A percentile compares a stretch with the other conserved stretches of the same genome.
Evolutionary conservation across 148 eudicot species (phyloP).

Genomic region (Persicaria tinctoria): DNA sequence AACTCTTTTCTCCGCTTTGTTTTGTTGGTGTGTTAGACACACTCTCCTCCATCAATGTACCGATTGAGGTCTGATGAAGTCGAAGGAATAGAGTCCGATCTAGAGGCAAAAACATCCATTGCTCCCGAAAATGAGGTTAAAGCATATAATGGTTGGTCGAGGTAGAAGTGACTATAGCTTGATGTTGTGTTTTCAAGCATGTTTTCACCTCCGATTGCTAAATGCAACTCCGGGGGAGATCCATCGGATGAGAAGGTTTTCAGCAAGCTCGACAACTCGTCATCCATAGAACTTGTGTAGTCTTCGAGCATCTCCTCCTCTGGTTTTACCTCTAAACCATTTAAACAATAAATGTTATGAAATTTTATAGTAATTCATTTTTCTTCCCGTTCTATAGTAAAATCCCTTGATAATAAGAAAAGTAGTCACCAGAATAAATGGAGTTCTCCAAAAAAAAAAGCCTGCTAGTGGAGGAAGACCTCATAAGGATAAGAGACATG

Average conservation of each 20-base stretch:
- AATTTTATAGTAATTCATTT: no score
- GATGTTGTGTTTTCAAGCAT: not conserved
- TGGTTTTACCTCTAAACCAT: not conserved
- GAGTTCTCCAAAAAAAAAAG: conserved; percentile 9
- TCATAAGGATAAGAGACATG: conserved; percentile 11
- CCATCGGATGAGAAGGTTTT: not conserved
- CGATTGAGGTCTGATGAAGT: not conserved
- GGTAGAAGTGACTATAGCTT: not conserved
- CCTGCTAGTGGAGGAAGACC: conserved; percentile 12
- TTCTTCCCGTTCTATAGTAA: no score
- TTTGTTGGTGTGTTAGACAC: not conserved
- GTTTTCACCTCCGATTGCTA: not conserved
- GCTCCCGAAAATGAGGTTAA: not conserved
- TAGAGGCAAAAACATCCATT: not conserved
- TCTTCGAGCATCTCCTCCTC: not conserved
- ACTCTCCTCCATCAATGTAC: not conserved
- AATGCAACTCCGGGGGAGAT: not conserved
- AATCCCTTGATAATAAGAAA: no score
- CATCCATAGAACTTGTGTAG: not conserved
- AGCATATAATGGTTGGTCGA: not conserved
- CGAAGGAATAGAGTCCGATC: not conserved
- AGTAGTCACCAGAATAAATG: conserved; percentile 10
- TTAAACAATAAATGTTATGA: not conserved
- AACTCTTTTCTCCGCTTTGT: not conserved
- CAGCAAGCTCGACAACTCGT: not conserved